phyloP scores from a whole-genome alignment of 208 protist genomes.

The Trypanosomatidae sp. region DNA sequence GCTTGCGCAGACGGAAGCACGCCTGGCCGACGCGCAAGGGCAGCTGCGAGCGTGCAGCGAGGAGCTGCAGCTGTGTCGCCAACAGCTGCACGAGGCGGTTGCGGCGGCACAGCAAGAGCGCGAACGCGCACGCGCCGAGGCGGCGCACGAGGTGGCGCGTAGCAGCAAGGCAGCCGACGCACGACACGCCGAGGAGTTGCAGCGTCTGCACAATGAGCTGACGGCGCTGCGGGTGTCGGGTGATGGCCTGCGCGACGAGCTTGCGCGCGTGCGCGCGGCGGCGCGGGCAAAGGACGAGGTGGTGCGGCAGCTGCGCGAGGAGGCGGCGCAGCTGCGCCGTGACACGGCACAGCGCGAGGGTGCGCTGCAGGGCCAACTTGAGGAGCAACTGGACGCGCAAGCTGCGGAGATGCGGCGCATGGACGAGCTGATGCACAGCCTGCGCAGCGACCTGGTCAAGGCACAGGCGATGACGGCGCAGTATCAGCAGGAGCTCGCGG shows the following conservation, averaged over 20 bases:
- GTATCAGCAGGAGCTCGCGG: conserved; percentile 46
- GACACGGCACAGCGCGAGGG: conserved; percentile 30
- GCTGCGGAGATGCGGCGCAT: conserved; percentile 54
- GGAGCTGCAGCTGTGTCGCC: too few relatives aligned
- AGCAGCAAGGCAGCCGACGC: too few relatives aligned
- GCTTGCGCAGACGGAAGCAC: too few relatives aligned
- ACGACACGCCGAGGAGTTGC: too few relatives aligned
- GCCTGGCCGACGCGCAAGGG: too few relatives aligned
- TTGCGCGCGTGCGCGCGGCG: conserved; percentile 20
- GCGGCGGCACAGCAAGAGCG: too few relatives aligned
- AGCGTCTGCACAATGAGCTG: too few relatives aligned
- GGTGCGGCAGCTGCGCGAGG: conserved; percentile 42
- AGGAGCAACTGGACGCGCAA: conserved; percentile 30
- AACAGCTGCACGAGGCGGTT: too few relatives aligned
- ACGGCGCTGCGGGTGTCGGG: conserved; percentile 23
- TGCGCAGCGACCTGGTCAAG: conserved; percentile 55
- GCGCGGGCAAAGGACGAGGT: conserved; percentile 21
- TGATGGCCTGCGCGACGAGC: conserved; percentile 32
- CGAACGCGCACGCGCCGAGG: too few relatives aligned
- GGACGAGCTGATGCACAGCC: conserved; percentile 64
- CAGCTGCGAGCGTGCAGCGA: too few relatives aligned
- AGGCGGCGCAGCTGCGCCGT: conserved; percentile 34
- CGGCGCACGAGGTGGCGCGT: too few relatives aligned
- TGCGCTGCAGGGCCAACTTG: conserved; percentile 41
- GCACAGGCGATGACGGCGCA: conserved; percentile 33